phyloP scores from a whole-genome alignment of 768 basidiomycete genomes.

The Naganishia vaughanmartiniae region DNA sequence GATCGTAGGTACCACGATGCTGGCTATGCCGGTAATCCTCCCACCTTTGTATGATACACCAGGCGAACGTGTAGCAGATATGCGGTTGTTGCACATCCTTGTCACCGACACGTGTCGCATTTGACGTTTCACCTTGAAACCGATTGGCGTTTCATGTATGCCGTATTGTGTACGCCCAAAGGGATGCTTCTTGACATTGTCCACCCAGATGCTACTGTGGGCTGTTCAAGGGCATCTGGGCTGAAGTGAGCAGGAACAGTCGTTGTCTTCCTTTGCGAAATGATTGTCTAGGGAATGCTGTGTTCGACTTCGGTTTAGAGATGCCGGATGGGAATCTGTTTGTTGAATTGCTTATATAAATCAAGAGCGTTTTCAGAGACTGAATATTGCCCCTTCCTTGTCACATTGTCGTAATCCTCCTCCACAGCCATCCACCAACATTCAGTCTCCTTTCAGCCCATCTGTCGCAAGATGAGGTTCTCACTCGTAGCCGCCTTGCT shows the following conservation, averaged over 20 bases:
- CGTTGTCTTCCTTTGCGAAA: background rate
- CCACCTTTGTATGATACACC: too few species aligned
- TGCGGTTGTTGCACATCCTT: too few species aligned
- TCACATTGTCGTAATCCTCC: background rate
- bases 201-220: background rate
- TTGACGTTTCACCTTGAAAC: background rate
- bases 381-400: background rate
- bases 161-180: background rate
- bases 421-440: background rate
- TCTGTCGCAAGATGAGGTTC: conserved; percentile 7
- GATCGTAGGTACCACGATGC: too few species aligned
- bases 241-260: background rate
- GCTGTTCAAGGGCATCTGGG: background rate
- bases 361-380: background rate
- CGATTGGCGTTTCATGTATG: background rate
- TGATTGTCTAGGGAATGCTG: background rate
- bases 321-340: background rate
- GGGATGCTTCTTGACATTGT: background rate
- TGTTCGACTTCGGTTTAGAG: background rate
- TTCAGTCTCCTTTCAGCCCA: background rate
- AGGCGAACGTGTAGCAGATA: too few species aligned
- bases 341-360: too few species aligned
- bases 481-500: background rate
- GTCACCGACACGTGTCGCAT: background rate
- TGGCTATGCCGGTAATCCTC: too few species aligned